phyloP scores from a whole-genome alignment of 2,329 filamentous ascomycete genomes.

The Daldinia sp. region DNA sequence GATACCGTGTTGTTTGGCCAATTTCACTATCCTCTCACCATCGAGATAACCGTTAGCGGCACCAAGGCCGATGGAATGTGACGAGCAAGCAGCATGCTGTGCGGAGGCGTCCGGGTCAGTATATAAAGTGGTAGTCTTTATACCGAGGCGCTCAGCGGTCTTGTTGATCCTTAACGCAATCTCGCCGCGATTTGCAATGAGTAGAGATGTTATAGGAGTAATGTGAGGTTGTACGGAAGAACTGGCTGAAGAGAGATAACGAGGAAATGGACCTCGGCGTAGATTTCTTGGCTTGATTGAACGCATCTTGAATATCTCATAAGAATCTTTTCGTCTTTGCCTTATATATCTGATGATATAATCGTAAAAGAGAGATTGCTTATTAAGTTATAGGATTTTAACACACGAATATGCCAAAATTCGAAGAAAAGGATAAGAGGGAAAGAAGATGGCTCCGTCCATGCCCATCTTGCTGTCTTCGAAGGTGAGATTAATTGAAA shows the following conservation, averaged over 20 bases:
- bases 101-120: conserved; percentile 88
- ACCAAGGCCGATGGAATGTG: conserved; percentile 84
- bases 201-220: conserved; percentile 75
- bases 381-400: neutral
- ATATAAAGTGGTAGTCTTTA: conserved; percentile 92
- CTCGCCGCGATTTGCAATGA: conserved; percentile 97
- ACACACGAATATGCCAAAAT: neutral
- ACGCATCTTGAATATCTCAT: conserved; percentile 59
- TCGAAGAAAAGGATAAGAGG: conserved; percentile 18
- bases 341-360: too few species aligned
- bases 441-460: conserved; percentile 20
- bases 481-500: conserved; percentile 5
- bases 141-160: conserved; percentile 87
- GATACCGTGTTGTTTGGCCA: conserved; percentile 86
- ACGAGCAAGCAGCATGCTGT: conserved; percentile 87
- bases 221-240: conserved; percentile 46
- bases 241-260: conserved; percentile 46
- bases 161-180: conserved; percentile 93
- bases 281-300: conserved; percentile 62
- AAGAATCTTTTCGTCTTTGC: too few species aligned
- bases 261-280: conserved; percentile 56
- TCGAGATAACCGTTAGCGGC: conserved; percentile 89
- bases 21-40: conserved; percentile 87
- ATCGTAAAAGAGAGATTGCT: neutral
- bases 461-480: conserved; percentile 17